Evolutionary conservation across 164 flowering plant genomes (phyloP).

Genomic region (Santalum album): DNA sequence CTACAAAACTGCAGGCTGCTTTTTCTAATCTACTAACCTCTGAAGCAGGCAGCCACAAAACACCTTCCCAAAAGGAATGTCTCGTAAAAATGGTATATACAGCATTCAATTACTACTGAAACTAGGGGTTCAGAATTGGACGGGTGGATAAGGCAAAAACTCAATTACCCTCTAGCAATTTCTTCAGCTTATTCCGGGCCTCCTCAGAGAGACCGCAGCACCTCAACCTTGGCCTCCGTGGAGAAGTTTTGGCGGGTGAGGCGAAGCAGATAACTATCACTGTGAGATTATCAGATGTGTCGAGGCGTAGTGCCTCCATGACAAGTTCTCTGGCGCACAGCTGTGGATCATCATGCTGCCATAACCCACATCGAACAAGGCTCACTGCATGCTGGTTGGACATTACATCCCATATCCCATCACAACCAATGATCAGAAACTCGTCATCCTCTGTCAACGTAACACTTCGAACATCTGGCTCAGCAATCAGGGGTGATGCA

Average conservation of each 20-base stretch:
- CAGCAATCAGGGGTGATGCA: conserved; percentile 45
- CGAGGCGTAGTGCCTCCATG: conserved; percentile 37
- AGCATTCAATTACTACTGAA: background rate
- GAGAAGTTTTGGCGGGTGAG: conserved; percentile 16
- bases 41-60: conserved; percentile 29
- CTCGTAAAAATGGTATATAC: background rate
- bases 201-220: conserved; percentile 27
- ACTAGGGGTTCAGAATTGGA: background rate
- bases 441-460: conserved; percentile 43
- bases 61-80: conserved; percentile 2
- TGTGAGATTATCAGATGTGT: conserved; percentile 47
- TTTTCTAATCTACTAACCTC: conserved; percentile 10
- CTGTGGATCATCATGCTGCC: conserved; percentile 46
- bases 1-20: conserved; percentile 30
- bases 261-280: conserved; percentile 42
- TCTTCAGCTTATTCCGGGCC: conserved; percentile 18
- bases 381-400: conserved; percentile 51
- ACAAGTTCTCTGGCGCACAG: conserved; percentile 42
- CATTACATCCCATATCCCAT: conserved; percentile 64
- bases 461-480: conserved; percentile 37
- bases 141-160: background rate
- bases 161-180: conserved; percentile 31
- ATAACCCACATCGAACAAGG: conserved; percentile 32
- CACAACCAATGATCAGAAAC: conserved; percentile 53
- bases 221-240: conserved; percentile 19